Percentiles rank a stretch among this genome's conserved stretches.
phyloP scores from a whole-genome alignment of 176 grass and related monocot genomes.

The Rhynchospora breviuscula region DNA sequence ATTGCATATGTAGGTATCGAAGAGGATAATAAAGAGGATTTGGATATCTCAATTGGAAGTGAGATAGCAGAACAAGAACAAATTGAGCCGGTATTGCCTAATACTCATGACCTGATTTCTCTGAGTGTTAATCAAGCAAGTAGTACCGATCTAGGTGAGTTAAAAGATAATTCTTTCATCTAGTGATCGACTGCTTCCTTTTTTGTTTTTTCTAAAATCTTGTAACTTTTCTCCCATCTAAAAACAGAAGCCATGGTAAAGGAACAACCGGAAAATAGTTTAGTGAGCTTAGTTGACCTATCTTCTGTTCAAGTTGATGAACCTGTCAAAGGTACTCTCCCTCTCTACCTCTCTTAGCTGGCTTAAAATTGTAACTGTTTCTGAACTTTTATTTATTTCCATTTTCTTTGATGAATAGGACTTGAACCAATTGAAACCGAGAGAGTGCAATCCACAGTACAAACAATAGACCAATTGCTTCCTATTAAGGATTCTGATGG shows the following conservation, averaged over 20 bases:
- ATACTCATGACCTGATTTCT: constrained; percentile 13
- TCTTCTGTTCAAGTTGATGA: constrained; percentile 12
- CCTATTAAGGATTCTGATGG: constrained; percentile 9
- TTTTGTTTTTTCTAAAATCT: constrained; percentile 1
- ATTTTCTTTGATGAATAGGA: neutral
- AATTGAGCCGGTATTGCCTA: neutral
- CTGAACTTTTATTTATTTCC: neutral
- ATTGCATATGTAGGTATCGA: constrained; percentile 39
- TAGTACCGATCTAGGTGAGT: constrained; percentile 27
- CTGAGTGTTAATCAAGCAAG: constrained; percentile 8
- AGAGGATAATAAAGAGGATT: constrained; percentile 29
- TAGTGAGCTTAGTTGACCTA: constrained; percentile 15
- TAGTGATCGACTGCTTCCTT: neutral
- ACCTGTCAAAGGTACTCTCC: neutral
- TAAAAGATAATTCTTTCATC: constrained; percentile 12
- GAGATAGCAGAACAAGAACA: constrained; percentile 51
- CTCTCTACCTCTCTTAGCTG: neutral
- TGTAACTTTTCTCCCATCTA: neutral
- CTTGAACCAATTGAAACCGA: neutral
- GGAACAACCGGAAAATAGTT: neutral
- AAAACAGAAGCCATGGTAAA: neutral
- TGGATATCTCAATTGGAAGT: constrained; percentile 39
- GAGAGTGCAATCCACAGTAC: neutral
- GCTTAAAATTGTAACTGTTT: neutral
- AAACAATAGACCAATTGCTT: constrained; percentile 4